Percentiles rank a stretch among this genome's conserved stretches.
Conservation (phyloP, 1,284 basidiomycete species). For the Kwoniella shivajii region DNA sequence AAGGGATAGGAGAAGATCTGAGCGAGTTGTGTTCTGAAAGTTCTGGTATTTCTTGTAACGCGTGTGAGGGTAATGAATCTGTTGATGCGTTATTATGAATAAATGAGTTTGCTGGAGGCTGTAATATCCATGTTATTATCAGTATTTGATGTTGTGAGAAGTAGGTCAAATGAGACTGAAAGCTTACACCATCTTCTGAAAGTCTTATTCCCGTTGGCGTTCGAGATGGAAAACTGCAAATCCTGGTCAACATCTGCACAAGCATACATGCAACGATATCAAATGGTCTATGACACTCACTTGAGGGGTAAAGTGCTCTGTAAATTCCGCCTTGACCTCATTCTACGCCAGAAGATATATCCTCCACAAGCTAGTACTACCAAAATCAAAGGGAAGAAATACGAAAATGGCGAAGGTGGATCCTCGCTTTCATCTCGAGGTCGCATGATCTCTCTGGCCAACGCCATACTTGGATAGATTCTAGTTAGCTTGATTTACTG, state of each 20-base stretch:
- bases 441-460: background rate
- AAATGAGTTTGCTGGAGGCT: slow-evolving; percentile 43
- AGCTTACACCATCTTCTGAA: slow-evolving; percentile 24
- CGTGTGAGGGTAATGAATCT: slow-evolving; percentile 40
- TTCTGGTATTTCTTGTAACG: slow-evolving; percentile 23
- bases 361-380: slow-evolving; percentile 27
- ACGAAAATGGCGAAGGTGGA: slow-evolving; percentile 22
- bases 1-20: background rate
- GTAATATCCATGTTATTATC: no score
- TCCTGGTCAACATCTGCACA: background rate
- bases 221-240: slow-evolving; percentile 6
- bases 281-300: background rate
- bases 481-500: no score
- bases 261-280: background rate
- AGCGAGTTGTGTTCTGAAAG: slow-evolving; percentile 10
- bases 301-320: slow-evolving; percentile 14
- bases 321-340: background rate
- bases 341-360: slow-evolving; percentile 25
- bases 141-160: background rate
- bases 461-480: no score
- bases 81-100: slow-evolving; percentile 42
- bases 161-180: background rate
- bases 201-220: slow-evolving; percentile 12
- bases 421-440: background rate
- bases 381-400: slow-evolving; percentile 28